Base-by-base conservation (phyloP, 352 stramenopile species). In the Globisporangium paddicum region DNA sequence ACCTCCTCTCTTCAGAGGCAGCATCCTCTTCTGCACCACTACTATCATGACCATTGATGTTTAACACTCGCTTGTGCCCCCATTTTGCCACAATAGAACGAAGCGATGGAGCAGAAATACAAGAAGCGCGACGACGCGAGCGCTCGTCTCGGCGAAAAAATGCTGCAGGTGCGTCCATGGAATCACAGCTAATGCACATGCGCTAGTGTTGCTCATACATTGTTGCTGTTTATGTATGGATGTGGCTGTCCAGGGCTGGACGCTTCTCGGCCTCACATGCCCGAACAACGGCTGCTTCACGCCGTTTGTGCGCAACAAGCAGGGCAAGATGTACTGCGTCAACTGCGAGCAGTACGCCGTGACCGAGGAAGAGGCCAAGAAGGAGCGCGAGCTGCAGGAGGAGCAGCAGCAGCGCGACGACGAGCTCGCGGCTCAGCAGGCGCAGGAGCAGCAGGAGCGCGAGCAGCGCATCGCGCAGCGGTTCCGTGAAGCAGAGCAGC, bases 271-370 rank as follows among this genome's bases (percentile, higher is more conserved):
- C 2, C 46, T 72, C 25, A 84, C 78, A 47, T 94, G 84, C 60
- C 84, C 84, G 0, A 72, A 71, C 11, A 69, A 85, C 3, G 73
- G 84, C 21, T 94, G 84, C 73, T 89, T 78, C 53, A 92, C 82
- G 65, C 84, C 84, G 47, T 69, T 94, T 10, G 77, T 94, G 75
- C 80, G 79, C 53, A 90, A 76, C 69, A 86, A 85, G 44, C 71
- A 94, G 51, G 77, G 77, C 28, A 79, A 89, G 67, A 88, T 90
- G 73, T 89, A 82, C 51, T 94, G 84, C 55, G 84, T 91, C 45
- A 75, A 73, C 55, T 94, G 84, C 56, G 63, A 88, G 14, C 79
- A 83, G 60, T 94, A 82, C 55, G 79, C 79, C 35, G 72, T 94
- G 41, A 86, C 82, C 2, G 84, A 89, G 62, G 82, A 90, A 47